Percentiles rank a stretch among this genome's conserved stretches.
Evolutionary conservation across 176 grass and related monocot species (phyloP).

Genomic region (Phyllostachys edulis): DNA sequence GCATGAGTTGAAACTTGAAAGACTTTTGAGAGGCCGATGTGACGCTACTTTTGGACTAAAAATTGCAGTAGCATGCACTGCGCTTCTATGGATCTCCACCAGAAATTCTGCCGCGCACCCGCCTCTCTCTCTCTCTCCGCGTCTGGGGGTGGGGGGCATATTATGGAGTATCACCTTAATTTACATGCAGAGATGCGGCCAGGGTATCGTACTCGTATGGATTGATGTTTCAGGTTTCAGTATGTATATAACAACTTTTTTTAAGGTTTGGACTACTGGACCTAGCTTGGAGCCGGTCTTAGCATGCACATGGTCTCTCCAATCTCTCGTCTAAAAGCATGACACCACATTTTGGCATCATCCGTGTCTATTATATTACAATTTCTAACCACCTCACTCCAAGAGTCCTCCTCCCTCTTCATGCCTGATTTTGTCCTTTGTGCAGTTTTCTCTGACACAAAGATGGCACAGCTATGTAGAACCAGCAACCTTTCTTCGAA

Average conservation of each 20-base stretch:
- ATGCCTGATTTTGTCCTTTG: slow-evolving; percentile 20
- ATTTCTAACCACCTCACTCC: slow-evolving; percentile 4
- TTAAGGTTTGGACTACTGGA: not conserved
- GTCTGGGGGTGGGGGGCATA: not conserved
- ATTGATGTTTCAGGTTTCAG: not conserved
- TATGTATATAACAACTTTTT: not conserved
- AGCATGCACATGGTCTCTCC: not conserved
- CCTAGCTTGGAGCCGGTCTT: too few relatives aligned
- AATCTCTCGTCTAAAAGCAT: not conserved
- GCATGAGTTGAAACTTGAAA: slow-evolving; percentile 8
- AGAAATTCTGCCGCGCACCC: not conserved
- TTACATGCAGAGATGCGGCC: not conserved
- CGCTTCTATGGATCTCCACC: not conserved
- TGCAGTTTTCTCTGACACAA: not conserved
- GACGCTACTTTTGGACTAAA: slow-evolving; percentile 22
- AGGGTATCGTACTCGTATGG: not conserved
- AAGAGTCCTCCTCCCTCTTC: not conserved
- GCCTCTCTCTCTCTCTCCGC: not conserved
- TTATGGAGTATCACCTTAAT: not conserved
- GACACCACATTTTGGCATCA: slow-evolving; percentile 1
- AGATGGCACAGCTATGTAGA: not conserved
- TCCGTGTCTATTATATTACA: not conserved
- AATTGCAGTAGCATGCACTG: not conserved
- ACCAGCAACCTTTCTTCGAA: not conserved
- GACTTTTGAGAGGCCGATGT: not conserved